These are phyloP conservation scores for Stagonosporopsis tanaceti DNA, from an alignment of 2,329 filamentous ascomycete species.

Conservation along the genomic window DNA sequence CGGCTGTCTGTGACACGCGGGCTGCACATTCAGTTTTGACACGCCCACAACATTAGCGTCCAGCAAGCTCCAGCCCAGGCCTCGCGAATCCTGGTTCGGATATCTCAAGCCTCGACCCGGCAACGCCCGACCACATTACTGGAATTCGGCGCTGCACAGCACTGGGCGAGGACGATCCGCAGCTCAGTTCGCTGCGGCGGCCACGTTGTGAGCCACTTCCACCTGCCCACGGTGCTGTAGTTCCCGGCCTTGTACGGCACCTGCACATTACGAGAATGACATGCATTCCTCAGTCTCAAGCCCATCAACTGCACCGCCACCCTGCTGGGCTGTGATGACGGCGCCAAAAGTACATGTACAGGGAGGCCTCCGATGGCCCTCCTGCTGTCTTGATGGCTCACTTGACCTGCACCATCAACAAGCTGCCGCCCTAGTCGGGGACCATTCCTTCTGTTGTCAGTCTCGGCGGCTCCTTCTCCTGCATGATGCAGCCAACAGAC, in stretches of 20 bases:
- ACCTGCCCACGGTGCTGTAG: conserved; percentile 5
- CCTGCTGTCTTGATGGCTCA: conserved; percentile 14
- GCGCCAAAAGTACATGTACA: conserved; percentile 6
- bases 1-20: conserved; percentile 36
- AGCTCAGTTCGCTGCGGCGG: conserved; percentile 28
- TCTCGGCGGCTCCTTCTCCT: conserved; percentile 40
- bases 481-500: conserved; percentile 39
- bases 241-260: conserved; percentile 10
- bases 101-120: conserved; percentile 39
- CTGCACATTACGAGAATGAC: conserved; percentile 8
- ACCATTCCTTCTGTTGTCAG: conserved; percentile 9
- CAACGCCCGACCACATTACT: conserved; percentile 45
- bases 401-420: conserved; percentile 32
- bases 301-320: conserved; percentile 19
- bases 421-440: conserved; percentile 16
- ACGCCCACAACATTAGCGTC: conserved; percentile 29
- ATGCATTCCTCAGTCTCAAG: conserved; percentile 10
- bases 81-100: conserved; percentile 28
- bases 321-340: conserved; percentile 4
- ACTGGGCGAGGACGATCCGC: conserved; percentile 19
- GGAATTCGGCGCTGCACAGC: conserved; percentile 37
- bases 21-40: conserved; percentile 40
- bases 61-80: conserved; percentile 26
- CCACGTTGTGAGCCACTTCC: conserved; percentile 35
- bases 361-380: neutral